Conservation (phyloP, 441 rosid species). For the Eruca vesicaria region DNA sequence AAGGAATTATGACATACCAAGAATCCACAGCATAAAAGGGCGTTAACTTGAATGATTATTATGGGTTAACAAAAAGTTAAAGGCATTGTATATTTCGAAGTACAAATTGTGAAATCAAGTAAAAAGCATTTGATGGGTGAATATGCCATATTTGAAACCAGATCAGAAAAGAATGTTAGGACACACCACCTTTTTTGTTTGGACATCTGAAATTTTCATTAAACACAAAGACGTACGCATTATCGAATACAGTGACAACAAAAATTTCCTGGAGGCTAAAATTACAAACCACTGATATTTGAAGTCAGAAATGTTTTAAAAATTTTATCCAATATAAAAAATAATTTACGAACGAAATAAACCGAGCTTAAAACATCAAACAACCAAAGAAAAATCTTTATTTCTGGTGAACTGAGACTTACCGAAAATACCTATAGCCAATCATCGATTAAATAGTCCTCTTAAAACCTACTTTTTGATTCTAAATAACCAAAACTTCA, state of each 20-base stretch:
- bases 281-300: neutral
- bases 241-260: neutral
- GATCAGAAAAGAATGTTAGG: neutral
- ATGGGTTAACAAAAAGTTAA: conserved; percentile 23
- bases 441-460: no score
- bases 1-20: conserved; percentile 54
- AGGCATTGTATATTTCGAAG: conserved; percentile 25
- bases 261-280: neutral
- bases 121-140: conserved; percentile 15
- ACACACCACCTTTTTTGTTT: neutral
- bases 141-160: conserved; percentile 16
- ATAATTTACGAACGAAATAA: neutral
- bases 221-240: neutral
- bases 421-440: neutral
- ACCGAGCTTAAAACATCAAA: neutral
- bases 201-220: neutral
- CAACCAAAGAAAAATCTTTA: neutral
- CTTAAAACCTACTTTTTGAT: no score
- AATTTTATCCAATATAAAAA: neutral
- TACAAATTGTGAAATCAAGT: conserved; percentile 26
- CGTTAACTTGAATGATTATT: conserved; percentile 26
- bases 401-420: neutral
- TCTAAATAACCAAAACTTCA: no score
- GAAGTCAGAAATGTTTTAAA: neutral
- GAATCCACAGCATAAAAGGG: conserved; percentile 33